Conservation (phyloP, 139 green algal genomes). For the Diplosphaera chodatii region DNA sequence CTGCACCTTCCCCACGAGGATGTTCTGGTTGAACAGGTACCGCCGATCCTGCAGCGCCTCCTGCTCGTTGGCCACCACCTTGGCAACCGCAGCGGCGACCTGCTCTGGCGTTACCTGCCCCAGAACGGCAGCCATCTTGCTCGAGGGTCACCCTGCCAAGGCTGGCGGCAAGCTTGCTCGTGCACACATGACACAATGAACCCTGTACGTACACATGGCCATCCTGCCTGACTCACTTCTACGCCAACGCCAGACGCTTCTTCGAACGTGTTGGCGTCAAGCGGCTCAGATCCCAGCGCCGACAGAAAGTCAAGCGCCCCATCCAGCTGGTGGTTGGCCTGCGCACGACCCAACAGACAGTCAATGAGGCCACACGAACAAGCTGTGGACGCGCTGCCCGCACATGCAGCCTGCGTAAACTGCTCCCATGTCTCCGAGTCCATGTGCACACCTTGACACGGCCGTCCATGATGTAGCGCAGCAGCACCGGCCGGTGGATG, state of each 20-base stretch:
- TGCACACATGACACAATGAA: too few species aligned
- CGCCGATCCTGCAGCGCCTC: conserved; percentile 59
- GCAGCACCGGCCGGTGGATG: conserved; percentile 59
- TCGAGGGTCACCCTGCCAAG: too few species aligned
- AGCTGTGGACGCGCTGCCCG: too few species aligned
- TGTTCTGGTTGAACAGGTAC: conserved; percentile 70
- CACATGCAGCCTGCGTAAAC: too few species aligned
- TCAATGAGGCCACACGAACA: too few species aligned
- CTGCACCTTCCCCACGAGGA: conserved; percentile 42
- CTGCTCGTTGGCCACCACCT: conserved; percentile 40
- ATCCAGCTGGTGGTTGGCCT: conserved; percentile 74
- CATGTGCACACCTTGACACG: conserved; percentile 79
- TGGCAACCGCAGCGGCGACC: conserved; percentile 54
- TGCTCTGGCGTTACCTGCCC: conserved; percentile 58
- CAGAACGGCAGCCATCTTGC: too few species aligned
- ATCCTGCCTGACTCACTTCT: conserved; percentile 57
- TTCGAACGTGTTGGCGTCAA: conserved; percentile 56
- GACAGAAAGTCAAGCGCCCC: conserved; percentile 74
- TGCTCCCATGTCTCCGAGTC: too few species aligned
- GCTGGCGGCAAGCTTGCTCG: too few species aligned
- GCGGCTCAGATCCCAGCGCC: conserved; percentile 34
- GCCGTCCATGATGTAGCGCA: conserved; percentile 59
- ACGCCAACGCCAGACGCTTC: conserved; percentile 73
- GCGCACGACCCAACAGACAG: too few species aligned
- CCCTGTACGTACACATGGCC: too few species aligned